A percentile compares a stretch with the other conserved stretches of the same genome.
Conservation (phyloP, 2,329 filamentous ascomycete species). For the Xylaria sp. region DNA sequence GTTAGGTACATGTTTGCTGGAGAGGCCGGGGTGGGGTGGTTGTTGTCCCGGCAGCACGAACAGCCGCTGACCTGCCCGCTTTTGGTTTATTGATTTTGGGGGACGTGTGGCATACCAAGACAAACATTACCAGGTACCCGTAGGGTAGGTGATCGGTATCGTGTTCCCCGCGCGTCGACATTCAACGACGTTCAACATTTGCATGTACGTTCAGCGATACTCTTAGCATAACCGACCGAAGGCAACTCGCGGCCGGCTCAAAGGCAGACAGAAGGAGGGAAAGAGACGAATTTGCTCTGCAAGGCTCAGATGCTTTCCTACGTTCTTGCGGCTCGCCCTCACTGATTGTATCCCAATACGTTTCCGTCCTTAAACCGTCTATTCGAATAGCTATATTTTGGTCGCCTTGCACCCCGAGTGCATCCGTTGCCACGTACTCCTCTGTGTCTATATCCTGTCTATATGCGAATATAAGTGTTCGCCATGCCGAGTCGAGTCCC, state of each 20-base stretch:
- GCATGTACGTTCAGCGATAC: too few species aligned
- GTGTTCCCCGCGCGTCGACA: not conserved
- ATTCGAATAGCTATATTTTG: not conserved
- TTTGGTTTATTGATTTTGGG: conserved; percentile 7
- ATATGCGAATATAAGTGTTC: conserved; percentile 13
- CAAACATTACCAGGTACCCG: not conserved
- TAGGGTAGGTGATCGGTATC: not conserved
- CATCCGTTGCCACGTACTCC: too few species aligned
- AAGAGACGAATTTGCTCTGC: too few species aligned
- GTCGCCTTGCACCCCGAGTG: not conserved
- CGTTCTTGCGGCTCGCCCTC: too few species aligned
- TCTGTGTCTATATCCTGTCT: too few species aligned
- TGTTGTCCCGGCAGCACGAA: conserved; percentile 27
- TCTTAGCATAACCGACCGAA: too few species aligned
- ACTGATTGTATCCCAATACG: too few species aligned
- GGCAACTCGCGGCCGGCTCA: too few species aligned
- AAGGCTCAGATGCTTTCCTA: too few species aligned
- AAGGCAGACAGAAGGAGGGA: too few species aligned
- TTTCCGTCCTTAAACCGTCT: too few species aligned
- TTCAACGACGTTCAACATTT: too few species aligned
- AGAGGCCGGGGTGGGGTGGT: not conserved
- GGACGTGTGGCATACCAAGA: conserved; percentile 1
- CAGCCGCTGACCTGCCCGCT: not conserved
- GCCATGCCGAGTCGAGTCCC: conserved; percentile 56
- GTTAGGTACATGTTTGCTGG: not conserved